These are phyloP conservation scores for Gilbertella persicaria DNA, from an alignment of 371 early-diverging fungal genomes.

Conservation along the genomic window DNA sequence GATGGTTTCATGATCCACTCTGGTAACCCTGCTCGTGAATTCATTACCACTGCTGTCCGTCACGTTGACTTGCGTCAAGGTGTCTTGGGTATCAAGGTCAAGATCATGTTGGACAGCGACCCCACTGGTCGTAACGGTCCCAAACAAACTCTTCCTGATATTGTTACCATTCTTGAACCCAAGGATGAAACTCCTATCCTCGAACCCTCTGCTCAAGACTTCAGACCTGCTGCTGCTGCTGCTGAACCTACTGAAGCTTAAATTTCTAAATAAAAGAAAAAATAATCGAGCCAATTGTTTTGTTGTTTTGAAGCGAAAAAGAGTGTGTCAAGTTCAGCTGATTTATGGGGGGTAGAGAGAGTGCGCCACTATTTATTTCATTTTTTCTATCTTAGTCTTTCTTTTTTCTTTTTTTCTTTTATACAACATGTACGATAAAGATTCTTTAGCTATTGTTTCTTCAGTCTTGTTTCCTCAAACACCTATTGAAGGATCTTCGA, in stretches of 20 bases:
- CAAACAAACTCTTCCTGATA: slow-evolving; percentile 94
- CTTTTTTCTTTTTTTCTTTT: slow-evolving; percentile 2
- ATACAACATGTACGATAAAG: slow-evolving; percentile 3
- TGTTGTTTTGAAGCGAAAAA: too few species aligned
- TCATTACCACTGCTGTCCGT: slow-evolving; percentile 95
- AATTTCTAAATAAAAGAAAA: background rate
- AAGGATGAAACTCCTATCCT: slow-evolving; percentile 81
- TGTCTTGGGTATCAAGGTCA: slow-evolving; percentile 99
- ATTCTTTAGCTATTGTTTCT: slow-evolving; percentile 20
- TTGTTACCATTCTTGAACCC: slow-evolving; percentile 92
- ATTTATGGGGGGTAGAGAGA: too few species aligned
- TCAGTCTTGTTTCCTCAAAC: slow-evolving; percentile 24
- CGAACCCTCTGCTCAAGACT: slow-evolving; percentile 75
- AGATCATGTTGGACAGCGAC: slow-evolving; percentile 98
- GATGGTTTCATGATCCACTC: slow-evolving; percentile 99
- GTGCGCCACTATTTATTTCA: background rate
- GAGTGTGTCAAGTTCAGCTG: too few species aligned
- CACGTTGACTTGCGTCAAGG: slow-evolving; percentile 99
- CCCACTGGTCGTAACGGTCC: slow-evolving; percentile 95
- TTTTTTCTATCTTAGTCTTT: slow-evolving; percentile 9
- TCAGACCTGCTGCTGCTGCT: slow-evolving; percentile 49
- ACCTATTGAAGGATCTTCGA: slow-evolving; percentile 6
- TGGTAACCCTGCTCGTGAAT: slow-evolving; percentile 97
- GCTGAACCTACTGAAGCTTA: slow-evolving; percentile 21
- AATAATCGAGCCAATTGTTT: background rate